Evolutionary conservation across 768 basidiomycete species (phyloP).

Genomic region (Tricholoma terreum): DNA sequence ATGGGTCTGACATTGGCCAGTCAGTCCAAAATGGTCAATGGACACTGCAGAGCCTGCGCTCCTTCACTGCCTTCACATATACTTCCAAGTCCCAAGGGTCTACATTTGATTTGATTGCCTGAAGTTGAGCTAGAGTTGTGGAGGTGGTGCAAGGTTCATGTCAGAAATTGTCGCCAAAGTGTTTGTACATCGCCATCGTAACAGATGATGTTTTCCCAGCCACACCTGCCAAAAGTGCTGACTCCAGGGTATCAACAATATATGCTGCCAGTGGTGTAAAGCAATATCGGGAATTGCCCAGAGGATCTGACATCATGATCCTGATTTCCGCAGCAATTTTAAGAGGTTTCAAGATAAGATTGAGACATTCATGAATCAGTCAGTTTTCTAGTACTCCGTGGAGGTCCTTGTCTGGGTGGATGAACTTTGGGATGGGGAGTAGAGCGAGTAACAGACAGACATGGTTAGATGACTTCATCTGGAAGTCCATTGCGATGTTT

Average conservation of each 20-base stretch:
- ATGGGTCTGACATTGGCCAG: too few relatives aligned
- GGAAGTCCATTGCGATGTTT: conserved; percentile 11
- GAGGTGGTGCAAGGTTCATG: conserved; percentile 20
- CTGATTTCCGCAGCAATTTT: conserved; percentile 28
- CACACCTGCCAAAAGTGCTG: conserved; percentile 26
- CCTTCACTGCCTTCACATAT: conserved; percentile 22
- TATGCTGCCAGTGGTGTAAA: conserved; percentile 27
- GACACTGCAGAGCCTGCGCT: conserved; percentile 26
- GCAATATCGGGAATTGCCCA: conserved; percentile 18
- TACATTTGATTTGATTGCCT: conserved; percentile 1
- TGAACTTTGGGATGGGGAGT: conserved; percentile 16
- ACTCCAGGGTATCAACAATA: conserved; percentile 33
- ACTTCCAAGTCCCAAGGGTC: conserved; percentile 23
- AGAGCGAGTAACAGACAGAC: conserved; percentile 16
- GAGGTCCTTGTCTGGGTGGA: background rate
- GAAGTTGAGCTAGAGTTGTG: conserved; percentile 19
- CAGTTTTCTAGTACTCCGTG: conserved; percentile 22
- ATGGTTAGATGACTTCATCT: conserved; percentile 12
- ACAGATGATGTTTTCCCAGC: conserved; percentile 27
- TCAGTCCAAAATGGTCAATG: conserved; percentile 37
- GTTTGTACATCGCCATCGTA: conserved; percentile 23
- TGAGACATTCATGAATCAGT: conserved; percentile 26
- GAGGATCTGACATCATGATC: conserved; percentile 26
- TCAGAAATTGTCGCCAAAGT: conserved; percentile 27
- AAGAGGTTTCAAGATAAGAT: conserved; percentile 25